Conservation (phyloP, 2,329 filamentous ascomycete species). For the Penicillium sp. region DNA sequence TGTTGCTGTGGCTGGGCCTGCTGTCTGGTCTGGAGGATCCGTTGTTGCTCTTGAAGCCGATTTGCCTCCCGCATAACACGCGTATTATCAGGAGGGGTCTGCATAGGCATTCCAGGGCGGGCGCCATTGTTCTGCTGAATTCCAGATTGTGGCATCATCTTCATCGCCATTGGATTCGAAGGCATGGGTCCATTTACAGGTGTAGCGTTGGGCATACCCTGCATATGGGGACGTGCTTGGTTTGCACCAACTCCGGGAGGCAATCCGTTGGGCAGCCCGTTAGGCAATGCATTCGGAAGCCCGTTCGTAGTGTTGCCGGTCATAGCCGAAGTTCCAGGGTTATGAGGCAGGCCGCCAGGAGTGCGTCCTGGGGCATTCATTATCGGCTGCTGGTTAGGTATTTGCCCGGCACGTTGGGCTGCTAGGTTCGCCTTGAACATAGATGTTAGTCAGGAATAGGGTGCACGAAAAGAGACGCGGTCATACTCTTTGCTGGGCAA, state of each 20-base stretch:
- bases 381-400: slow-evolving; percentile 33
- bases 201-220: slow-evolving; percentile 33
- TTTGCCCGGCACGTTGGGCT: slow-evolving; percentile 37
- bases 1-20: too few species aligned
- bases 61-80: slow-evolving; percentile 42
- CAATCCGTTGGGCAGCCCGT: slow-evolving; percentile 43
- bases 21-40: slow-evolving; percentile 51
- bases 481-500: slow-evolving; percentile 46
- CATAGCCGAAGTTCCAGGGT: slow-evolving; percentile 33
- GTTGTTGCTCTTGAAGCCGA: slow-evolving; percentile 46
- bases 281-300: too few species aligned
- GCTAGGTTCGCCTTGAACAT: slow-evolving; percentile 39
- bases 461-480: too few species aligned
- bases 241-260: slow-evolving; percentile 30
- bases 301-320: too few species aligned
- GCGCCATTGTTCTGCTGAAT: slow-evolving; percentile 44
- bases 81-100: slow-evolving; percentile 46
- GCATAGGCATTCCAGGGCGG: slow-evolving; percentile 43
- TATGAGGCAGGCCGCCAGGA: too few species aligned
- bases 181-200: slow-evolving; percentile 44
- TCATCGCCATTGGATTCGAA: slow-evolving; percentile 53
- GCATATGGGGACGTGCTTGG: slow-evolving; percentile 35
- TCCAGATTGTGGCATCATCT: slow-evolving; percentile 48
- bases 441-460: not conserved
- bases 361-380: slow-evolving; percentile 32